Conservation (phyloP, 768 basidiomycete species). For the Macrolepiota dolichaula region DNA sequence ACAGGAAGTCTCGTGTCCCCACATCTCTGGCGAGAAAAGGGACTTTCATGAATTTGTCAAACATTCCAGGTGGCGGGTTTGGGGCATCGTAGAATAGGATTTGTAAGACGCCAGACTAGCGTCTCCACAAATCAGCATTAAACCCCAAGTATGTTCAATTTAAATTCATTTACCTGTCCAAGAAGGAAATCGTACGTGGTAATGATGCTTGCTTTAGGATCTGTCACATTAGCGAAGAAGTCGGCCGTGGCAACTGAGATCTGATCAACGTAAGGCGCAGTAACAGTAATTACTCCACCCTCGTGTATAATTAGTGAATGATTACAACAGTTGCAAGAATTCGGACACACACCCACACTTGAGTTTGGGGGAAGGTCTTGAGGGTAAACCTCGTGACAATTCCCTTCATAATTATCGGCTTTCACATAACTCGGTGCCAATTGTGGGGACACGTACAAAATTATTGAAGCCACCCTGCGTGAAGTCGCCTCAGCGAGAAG, state of each 20-base stretch:
- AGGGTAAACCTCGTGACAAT: slow-evolving; percentile 59
- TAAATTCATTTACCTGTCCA: not conserved
- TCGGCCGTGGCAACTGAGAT: slow-evolving; percentile 33
- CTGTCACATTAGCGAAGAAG: slow-evolving; percentile 38
- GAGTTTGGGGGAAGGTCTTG: slow-evolving; percentile 47
- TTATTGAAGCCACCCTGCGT: slow-evolving; percentile 61
- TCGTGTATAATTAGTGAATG: slow-evolving; percentile 16
- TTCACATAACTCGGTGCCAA: not conserved
- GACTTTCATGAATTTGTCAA: slow-evolving; percentile 47
- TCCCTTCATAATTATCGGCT: slow-evolving; percentile 30
- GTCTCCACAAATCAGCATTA: not conserved
- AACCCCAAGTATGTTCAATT: not conserved
- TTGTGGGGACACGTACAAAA: slow-evolving; percentile 30
- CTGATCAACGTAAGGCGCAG: slow-evolving; percentile 18
- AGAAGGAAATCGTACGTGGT: slow-evolving; percentile 39
- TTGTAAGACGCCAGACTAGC: slow-evolving; percentile 16
- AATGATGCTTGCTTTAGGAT: slow-evolving; percentile 51
- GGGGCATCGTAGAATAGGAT: slow-evolving; percentile 64
- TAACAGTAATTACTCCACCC: slow-evolving; percentile 46
- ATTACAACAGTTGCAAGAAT: not conserved
- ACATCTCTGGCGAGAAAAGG: slow-evolving; percentile 35
- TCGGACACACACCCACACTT: slow-evolving; percentile 52
- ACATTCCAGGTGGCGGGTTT: slow-evolving; percentile 42
- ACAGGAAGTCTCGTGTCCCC: slow-evolving; percentile 35
- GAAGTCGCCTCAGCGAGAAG: too few relatives aligned